A percentile compares a stretch with the other conserved stretches of the same genome.
These are phyloP conservation scores for Colletotrichum abscissum DNA, from an alignment of 2,329 filamentous ascomycete species.

Conservation along the genomic window DNA sequence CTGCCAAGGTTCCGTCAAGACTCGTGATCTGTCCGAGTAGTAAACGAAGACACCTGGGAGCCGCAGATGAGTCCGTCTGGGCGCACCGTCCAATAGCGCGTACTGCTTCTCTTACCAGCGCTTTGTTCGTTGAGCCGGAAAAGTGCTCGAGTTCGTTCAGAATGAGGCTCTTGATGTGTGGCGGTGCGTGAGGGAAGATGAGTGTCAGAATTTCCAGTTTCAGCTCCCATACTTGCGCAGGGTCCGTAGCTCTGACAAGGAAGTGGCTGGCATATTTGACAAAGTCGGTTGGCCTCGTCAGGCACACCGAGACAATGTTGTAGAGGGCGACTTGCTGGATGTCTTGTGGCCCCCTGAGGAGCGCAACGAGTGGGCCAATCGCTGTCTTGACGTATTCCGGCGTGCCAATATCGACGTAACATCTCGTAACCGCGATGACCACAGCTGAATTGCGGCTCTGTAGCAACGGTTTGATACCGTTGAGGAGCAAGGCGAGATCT, in stretches of 20 bases:
- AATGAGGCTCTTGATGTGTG: slow-evolving; percentile 84
- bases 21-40: slow-evolving; percentile 90
- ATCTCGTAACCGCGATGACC: slow-evolving; percentile 86
- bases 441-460: slow-evolving; percentile 95
- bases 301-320: slow-evolving; percentile 94
- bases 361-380: slow-evolving; percentile 85
- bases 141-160: slow-evolving; percentile 96
- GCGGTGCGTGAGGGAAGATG: slow-evolving; percentile 85
- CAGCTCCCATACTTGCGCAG: slow-evolving; percentile 85
- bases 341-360: slow-evolving; percentile 86
- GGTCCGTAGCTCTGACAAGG: slow-evolving; percentile 82
- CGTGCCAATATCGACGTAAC: slow-evolving; percentile 87
- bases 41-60: slow-evolving; percentile 83
- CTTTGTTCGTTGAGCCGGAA: slow-evolving; percentile 74
- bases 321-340: slow-evolving; percentile 91
- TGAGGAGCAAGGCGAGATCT: slow-evolving; percentile 85
- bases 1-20: slow-evolving; percentile 86
- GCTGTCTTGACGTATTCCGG: slow-evolving; percentile 78
- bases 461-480: slow-evolving; percentile 83
- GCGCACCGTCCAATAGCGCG: slow-evolving; percentile 94
- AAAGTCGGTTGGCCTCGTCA: slow-evolving; percentile 81
- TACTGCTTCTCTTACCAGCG: slow-evolving; percentile 88
- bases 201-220: slow-evolving; percentile 93
- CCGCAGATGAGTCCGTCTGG: slow-evolving; percentile 77
- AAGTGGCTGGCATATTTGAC: slow-evolving; percentile 91